These are phyloP conservation scores for Exidia glandulosa DNA, from an alignment of 768 basidiomycete species.

Conservation along the genomic window DNA sequence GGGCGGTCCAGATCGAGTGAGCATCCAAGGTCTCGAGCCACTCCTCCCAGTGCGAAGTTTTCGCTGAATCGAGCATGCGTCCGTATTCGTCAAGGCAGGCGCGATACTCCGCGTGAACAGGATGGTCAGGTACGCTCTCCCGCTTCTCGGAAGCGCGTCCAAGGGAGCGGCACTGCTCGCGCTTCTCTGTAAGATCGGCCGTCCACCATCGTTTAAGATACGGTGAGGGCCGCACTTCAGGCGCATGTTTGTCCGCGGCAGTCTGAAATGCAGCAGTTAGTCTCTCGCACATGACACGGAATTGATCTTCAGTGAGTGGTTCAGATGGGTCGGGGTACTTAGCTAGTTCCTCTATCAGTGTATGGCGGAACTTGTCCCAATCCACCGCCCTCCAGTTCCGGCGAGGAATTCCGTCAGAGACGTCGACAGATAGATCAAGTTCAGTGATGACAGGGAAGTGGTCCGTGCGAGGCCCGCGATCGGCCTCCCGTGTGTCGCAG, in stretches of 20 bases:
- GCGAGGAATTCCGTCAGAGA: neutral
- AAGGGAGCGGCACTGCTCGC: conserved; percentile 6
- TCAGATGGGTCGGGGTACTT: neutral
- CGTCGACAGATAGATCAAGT: conserved; percentile 9
- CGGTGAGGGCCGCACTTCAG: conserved; percentile 9
- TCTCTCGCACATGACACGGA: neutral
- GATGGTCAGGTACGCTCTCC: neutral
- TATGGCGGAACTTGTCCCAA: conserved; percentile 19
- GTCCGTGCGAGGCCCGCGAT: conserved; percentile 20
- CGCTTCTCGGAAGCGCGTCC: neutral
- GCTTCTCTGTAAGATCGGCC: conserved; percentile 14
- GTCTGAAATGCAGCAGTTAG: conserved; percentile 11
- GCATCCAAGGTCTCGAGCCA: conserved; percentile 12
- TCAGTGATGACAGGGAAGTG: conserved; percentile 28
- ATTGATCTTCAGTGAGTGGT: neutral
- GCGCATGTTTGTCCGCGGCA: conserved; percentile 11
- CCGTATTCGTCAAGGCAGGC: conserved; percentile 6
- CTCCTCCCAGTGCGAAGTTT: conserved; percentile 14
- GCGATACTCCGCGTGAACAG: conserved; percentile 4
- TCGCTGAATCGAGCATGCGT: conserved; percentile 7
- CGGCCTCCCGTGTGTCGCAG: conserved; percentile 16
- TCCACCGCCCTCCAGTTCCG: too few relatives aligned
- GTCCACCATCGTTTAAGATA: conserved; percentile 25
- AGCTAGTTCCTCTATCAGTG: conserved; percentile 6
- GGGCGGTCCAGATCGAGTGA: conserved; percentile 11